Evolutionary conservation across 495 filamentous ascomycete genomes (phyloP), one percentile per base, ranked within the genome.

Genomic region (Podospora didyma): DNA sequence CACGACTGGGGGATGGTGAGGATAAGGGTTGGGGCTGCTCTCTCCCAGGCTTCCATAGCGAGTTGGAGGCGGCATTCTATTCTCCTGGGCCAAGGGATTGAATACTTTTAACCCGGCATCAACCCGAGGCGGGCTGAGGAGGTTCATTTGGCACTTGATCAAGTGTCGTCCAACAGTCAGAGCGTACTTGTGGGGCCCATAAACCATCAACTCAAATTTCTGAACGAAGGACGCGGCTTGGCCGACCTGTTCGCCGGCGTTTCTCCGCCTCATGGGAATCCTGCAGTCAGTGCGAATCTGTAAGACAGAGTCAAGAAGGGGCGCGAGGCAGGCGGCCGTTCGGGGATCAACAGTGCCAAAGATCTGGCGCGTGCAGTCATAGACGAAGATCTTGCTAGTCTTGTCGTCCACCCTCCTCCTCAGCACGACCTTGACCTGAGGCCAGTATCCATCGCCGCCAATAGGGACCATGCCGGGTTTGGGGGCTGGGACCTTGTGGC

Each of bases 311-410:
- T 95, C 89, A 51, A 97, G 74, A 7, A 96, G 68, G 7, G 82
- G 82, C 5, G 83, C 84, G 11, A 97, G 78, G 21, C 79, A 89
- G 45, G 73, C 65, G 0, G 92, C 80, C 3, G 87, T 90, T 58
- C 72, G 82, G 6, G 79, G 62, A 69, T 96, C 91, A 14, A 96
- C 70, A n/a, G 71, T 77, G 4, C 90, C 92, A 60, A 96, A 90
- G 45, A 86, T 75, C 24, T 78, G 78, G 19, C 82, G 81, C n/a
- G 80, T 79, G 44, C 84, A 78, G 63, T 97, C 92, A 21, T 81
- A 77, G 21, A 87, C 88, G 19, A 80, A 75, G 28, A 96, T 90
- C 2, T 76, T 78, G 41, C 69, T 73, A 6, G 81, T 81, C 17
- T 55, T 63, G 17, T 81, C 79, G n/a, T 75, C 77, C 6, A 72